Evolutionary conservation across 169 alveolate species (phyloP), one percentile per base, ranked within the genome.

Genomic region (Plasmodium adleri): DNA sequence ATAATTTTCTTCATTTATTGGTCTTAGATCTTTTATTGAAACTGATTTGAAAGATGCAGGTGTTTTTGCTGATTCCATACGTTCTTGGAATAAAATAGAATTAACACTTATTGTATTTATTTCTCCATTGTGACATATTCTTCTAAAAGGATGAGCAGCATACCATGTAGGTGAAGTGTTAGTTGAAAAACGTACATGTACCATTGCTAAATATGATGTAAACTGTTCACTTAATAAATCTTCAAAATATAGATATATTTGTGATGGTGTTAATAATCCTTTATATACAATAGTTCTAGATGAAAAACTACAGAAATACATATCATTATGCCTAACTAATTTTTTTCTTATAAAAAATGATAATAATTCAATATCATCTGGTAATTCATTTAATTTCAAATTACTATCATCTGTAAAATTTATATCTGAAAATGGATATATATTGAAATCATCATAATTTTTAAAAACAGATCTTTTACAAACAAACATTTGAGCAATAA

Each of bases 401-500:
- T 75, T 59, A 22, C 72, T 66, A 74, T 78, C 91, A 74, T 78
- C 88, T 47, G 92, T 78, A 26, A 73, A 71, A 49, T 68, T 63
- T 39, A 72, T 75, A 13, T 87, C 91, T 24, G 88, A 67, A 70
- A 88, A 76, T 71, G 78, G 88, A 32, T 56, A 70, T 28, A 80
- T 45, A 49, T 49, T 70, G 67, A 78, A 74, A 74, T 80, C 88
- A 71, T 80, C 94, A 74, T 80, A 73, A 74, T 70, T 80, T 60
- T 76, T 80, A 72, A 74, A 75, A 9, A 87, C 88, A 3, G 93
- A 88, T 59, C 89, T 63, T 83, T 70, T 76, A 32, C 93, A 71
- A 54, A 88, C 92, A 80, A 90, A 90, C 74, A 88, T 88, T 75
- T 93, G 95, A 1, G 93, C 94, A 62, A 93, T 78, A 74, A 88